Conservation (phyloP, 2,329 filamentous ascomycete species). For the Claviceps arundinis region DNA sequence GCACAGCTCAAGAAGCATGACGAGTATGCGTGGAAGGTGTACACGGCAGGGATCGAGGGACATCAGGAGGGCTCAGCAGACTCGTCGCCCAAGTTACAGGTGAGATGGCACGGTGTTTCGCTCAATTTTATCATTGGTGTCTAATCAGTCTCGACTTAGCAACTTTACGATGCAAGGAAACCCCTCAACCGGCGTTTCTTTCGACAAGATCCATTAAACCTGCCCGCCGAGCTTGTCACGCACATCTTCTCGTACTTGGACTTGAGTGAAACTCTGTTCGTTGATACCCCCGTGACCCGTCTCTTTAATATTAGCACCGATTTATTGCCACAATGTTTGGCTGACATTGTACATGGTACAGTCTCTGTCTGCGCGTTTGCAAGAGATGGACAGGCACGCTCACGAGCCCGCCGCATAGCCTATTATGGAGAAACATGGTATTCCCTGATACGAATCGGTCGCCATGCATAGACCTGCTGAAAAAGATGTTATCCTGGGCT, state of each 20-base stretch:
- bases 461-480: slow-evolving; percentile 11
- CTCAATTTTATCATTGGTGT: too few relatives aligned
- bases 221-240: too few relatives aligned
- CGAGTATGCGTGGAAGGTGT: too few relatives aligned
- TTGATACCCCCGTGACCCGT: neutral
- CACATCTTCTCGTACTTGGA: too few relatives aligned
- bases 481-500: slow-evolving; percentile 19
- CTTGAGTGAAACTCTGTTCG: slow-evolving; percentile 15
- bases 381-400: slow-evolving; percentile 19
- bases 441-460: slow-evolving; percentile 11
- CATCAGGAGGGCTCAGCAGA: too few relatives aligned
- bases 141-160: too few relatives aligned
- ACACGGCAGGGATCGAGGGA: too few relatives aligned
- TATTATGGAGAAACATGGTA: slow-evolving; percentile 19
- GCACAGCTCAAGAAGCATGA: slow-evolving; percentile 19
- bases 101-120: too few relatives aligned
- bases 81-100: too few relatives aligned
- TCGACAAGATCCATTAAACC: too few relatives aligned
- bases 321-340: neutral
- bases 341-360: slow-evolving; percentile 6
- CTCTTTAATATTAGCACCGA: neutral
- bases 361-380: slow-evolving; percentile 14
- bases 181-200: too few relatives aligned
- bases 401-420: slow-evolving; percentile 14
- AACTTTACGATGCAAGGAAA: too few relatives aligned